Evolutionary conservation across 176 grass and related monocot genomes (phyloP), one percentile per base, ranked within the genome.

Genomic region (Avena insularis): DNA sequence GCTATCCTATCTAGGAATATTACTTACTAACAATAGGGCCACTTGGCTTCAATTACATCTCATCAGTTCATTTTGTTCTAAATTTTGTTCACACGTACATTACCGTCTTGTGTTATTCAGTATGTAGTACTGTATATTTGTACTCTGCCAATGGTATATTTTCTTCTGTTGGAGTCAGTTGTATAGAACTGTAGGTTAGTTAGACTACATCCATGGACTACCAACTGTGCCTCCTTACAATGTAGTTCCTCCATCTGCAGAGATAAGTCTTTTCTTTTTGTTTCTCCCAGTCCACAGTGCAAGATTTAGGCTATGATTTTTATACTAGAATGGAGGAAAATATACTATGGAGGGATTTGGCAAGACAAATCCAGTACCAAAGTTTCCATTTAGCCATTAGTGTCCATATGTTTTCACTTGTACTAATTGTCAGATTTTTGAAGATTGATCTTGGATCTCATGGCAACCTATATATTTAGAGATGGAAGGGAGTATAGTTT

Each of bases 81-180:
- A 38, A 8, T 50, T 51, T 69, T 56, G 82, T 23, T 84, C 57
- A 64, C 60, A 35, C 61, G 4, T 65, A 4, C 12, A 27, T 49
- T 76, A 76, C 57, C 50, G 16, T 36, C 50, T 79, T 61, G 25
- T 46, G 9, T 63, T 47, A 78, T 75, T 64, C 33, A 79, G 47
- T 68, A 79, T 83, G 33, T 79, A 71, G n/a, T 25, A 54, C 40
- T 20, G 4, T 64, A 12, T 71, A 2, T 2, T 15, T 82, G 38
- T 51, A 31, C 0, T 86, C 64, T 73, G 17, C 20, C 16, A 62
- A 4, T 86, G 53, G 21, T 90, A 40, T 86, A 45, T 86, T 83
- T 54, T 65, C 8, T 17, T 86, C n/a, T 71, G 29, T 53, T 78
- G 84, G 10, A 82, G 53, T 82, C 46, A 13, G 45, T n/a, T 79